Evolutionary conservation across 2,329 filamentous ascomycete genomes (phyloP), one percentile per base, ranked within the genome.

Genomic region (Penicillium sp.): DNA sequence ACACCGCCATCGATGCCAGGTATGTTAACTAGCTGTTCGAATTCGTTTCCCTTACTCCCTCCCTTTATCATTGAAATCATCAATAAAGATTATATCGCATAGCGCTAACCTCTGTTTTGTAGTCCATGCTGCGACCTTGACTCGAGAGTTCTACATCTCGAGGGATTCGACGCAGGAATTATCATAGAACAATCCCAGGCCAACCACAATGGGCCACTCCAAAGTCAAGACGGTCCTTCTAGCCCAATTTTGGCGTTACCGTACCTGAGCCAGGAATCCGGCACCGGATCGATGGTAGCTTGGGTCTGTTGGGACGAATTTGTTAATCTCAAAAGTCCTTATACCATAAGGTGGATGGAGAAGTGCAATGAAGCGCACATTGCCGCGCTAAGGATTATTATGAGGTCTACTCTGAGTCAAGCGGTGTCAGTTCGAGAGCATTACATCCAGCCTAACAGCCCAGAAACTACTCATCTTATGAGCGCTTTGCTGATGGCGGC

Each of bases 251-350:
- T 45, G n/a, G 43, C 43, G 11, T 4, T 45, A 20, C 43, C 43
- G 2, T 45, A 45, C 29, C 29, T 45, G 29, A 45, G 26, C 43
- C 43, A 67, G 66, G 63, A 65, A 61, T 22, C 66, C 59, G 59
- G 60, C 20, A 52, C 37, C 6, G 66, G 66, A 20, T 68, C 66
- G 1, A 68, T 66, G 62, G 45, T 68, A 42, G 66, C 66, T 26
- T 68, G 65, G 65, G 65, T 67, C 6, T 68, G 66, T 47, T 68
- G 66, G 65, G 66, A 68, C 49, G 66, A 68, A 54, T 68, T 68
- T 50, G 65, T 68, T 32, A 63, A 66, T 38, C 66, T 68, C 38
- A 44, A 66, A 49, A 63, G 52, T 29, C 66, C 66, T 22, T 68
- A 60, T 31, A 63, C 47, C 0, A 57, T 67, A 7, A 54, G 66